Evolutionary conservation across 495 filamentous ascomycete species (phyloP).

Genomic region (Penicillium antarcticum): DNA sequence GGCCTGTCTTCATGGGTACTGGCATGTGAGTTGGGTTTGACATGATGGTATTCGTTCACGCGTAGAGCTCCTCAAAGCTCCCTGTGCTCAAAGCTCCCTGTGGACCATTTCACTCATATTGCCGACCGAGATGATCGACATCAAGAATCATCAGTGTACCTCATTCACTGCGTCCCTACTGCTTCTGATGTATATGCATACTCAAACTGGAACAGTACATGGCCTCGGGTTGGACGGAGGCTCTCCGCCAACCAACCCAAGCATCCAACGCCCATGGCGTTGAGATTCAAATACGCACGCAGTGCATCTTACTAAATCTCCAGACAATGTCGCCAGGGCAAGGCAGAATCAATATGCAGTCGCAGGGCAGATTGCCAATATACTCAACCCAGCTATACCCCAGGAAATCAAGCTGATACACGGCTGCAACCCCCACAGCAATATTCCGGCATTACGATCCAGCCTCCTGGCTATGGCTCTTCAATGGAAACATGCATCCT

Average conservation of each 20-base stretch:
- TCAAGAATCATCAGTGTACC: too few relatives aligned
- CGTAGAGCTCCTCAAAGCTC: too few relatives aligned
- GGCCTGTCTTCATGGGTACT: background rate
- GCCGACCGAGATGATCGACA: too few relatives aligned
- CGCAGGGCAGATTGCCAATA: background rate
- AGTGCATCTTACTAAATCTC: background rate
- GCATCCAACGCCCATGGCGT: background rate
- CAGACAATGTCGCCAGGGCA: background rate
- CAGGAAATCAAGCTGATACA: background rate
- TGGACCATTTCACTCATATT: too few relatives aligned
- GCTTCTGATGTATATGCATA: too few relatives aligned
- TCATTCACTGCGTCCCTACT: too few relatives aligned
- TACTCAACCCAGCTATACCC: background rate
- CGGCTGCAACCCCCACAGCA: background rate
- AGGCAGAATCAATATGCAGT: background rate
- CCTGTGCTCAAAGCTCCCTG: too few relatives aligned
- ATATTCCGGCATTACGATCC: background rate
- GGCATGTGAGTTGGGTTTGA: background rate
- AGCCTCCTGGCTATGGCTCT: background rate
- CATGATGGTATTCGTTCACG: too few relatives aligned
- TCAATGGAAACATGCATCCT: background rate
- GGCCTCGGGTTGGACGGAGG: background rate
- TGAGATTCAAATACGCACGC: background rate
- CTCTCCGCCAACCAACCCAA: background rate
- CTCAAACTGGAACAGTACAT: too few relatives aligned